A percentile compares a stretch with the other conserved stretches of the same genome.
phyloP scores from a whole-genome alignment of 1,284 basidiomycete species.

The Mrakiaceae sp. region DNA sequence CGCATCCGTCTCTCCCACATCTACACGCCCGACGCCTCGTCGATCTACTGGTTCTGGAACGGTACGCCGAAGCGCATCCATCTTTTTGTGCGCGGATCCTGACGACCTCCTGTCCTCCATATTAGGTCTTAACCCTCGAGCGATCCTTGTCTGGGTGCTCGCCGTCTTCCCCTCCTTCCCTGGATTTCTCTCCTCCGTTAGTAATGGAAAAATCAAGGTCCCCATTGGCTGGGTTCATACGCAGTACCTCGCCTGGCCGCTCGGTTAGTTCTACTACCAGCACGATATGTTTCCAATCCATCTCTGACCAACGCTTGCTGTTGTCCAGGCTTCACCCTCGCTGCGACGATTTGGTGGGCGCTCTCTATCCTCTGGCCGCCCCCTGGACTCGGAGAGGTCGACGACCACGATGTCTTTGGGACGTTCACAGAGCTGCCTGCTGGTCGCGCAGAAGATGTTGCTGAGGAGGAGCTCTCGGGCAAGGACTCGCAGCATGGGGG shows the following conservation, averaged over 20 bases:
- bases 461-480: too few relatives aligned
- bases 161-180: conserved; percentile 33
- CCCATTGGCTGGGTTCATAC: conserved; percentile 24
- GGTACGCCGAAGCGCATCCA: neutral
- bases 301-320: neutral
- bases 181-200: conserved; percentile 30
- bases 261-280: conserved; percentile 13
- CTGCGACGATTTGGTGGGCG: conserved; percentile 24
- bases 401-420: conserved; percentile 27
- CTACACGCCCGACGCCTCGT: conserved; percentile 19
- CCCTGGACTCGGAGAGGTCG: conserved; percentile 23
- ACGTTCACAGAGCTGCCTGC: conserved; percentile 14
- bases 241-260: conserved; percentile 32
- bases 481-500: too few relatives aligned
- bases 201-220: conserved; percentile 23
- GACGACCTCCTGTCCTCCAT: neutral
- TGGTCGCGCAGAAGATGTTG: too few relatives aligned
- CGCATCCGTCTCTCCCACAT: conserved; percentile 31
- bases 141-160: conserved; percentile 30
- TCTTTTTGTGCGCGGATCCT: neutral
- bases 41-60: conserved; percentile 20
- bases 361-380: conserved; percentile 27
- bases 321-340: conserved; percentile 27
- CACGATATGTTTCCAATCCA: neutral
- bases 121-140: conserved; percentile 33